phyloP scores from a whole-genome alignment of 345 rosid species.

The Hibiscus syriacus region DNA sequence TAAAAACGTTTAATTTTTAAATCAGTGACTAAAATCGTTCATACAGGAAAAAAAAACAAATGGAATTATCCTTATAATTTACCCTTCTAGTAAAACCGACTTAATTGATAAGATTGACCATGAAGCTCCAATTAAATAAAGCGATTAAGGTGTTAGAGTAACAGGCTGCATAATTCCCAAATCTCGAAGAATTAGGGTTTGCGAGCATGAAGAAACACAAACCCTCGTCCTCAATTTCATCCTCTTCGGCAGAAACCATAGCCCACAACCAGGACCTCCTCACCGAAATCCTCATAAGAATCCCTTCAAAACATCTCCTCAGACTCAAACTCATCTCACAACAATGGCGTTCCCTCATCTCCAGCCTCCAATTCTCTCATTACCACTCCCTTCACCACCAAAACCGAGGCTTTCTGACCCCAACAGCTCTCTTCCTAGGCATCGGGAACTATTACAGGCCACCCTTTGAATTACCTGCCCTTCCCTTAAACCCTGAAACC shows the following conservation, averaged over 20 bases:
- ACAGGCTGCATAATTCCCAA: not conserved
- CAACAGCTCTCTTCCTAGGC: constrained; percentile 5
- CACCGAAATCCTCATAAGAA: not conserved
- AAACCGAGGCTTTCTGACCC: constrained; percentile 8
- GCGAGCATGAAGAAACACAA: not conserved
- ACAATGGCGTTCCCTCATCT: constrained; percentile 13
- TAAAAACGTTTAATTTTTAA: too few relatives aligned
- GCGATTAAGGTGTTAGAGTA: not conserved
- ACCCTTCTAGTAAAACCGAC: too few relatives aligned
- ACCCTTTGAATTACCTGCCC: not conserved
- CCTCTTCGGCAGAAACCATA: not conserved
- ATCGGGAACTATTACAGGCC: not conserved
- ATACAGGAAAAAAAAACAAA: too few relatives aligned
- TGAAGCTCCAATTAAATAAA: too few relatives aligned
- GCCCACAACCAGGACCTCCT: constrained; percentile 4
- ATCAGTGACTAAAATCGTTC: too few relatives aligned
- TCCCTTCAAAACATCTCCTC: constrained; percentile 8
- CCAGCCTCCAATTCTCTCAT: constrained; percentile 7
- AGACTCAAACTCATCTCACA: constrained; percentile 11
- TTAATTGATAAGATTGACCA: not conserved
- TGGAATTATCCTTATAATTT: too few relatives aligned
- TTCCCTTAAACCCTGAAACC: not conserved
- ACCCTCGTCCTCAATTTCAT: not conserved
- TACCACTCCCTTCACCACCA: not conserved
- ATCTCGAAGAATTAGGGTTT: not conserved